These are phyloP conservation scores for Myriosclerotinia scirpicola DNA, from an alignment of 2,329 filamentous ascomycete genomes.

Conservation along the genomic window DNA sequence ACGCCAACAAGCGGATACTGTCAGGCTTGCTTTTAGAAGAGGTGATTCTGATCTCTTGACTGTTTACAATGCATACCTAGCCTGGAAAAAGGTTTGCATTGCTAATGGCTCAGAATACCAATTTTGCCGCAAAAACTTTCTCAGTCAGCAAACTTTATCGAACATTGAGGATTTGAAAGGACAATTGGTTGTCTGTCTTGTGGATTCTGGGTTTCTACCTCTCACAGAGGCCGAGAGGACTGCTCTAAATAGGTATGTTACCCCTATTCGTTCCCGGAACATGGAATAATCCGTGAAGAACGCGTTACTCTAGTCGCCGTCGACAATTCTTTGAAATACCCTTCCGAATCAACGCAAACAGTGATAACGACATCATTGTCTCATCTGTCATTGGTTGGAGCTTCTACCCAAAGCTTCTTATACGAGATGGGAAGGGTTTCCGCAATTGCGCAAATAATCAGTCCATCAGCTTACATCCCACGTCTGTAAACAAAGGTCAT, in stretches of 20 bases:
- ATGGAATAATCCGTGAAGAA: constrained; percentile 38
- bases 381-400: constrained; percentile 86
- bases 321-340: constrained; percentile 79
- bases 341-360: constrained; percentile 70
- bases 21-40: constrained; percentile 74
- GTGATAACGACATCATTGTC: constrained; percentile 75
- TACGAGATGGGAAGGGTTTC: constrained; percentile 81
- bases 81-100: constrained; percentile 82
- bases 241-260: constrained; percentile 57
- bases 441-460: constrained; percentile 94
- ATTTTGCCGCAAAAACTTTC: constrained; percentile 93
- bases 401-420: constrained; percentile 91
- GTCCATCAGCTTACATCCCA: constrained; percentile 79
- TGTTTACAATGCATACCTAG: constrained; percentile 86
- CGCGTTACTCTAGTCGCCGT: constrained; percentile 65
- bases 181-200: constrained; percentile 80
- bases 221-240: constrained; percentile 72
- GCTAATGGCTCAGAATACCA: constrained; percentile 72
- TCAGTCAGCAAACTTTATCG: constrained; percentile 81
- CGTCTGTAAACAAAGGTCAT: constrained; percentile 79
- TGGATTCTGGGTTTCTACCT: constrained; percentile 79
- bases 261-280: constrained; percentile 34
- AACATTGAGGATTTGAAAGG: constrained; percentile 97
- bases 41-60: constrained; percentile 92
- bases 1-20: constrained; percentile 76